Base-by-base conservation (phyloP, 768 basidiomycete genomes). In the Mycena floridula region DNA sequence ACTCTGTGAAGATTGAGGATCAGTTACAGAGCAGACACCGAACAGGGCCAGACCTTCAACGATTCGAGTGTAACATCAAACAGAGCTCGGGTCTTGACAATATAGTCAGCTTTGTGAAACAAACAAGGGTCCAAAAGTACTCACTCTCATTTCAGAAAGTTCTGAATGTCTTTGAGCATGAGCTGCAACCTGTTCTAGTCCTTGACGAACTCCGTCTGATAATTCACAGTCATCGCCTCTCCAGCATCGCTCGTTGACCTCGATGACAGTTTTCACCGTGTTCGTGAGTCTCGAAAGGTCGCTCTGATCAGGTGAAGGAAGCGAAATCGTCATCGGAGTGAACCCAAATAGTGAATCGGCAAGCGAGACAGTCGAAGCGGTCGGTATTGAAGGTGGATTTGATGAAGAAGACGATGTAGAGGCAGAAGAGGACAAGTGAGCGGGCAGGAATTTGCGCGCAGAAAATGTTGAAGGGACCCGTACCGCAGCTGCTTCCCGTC, bases 401-500 rank as follows among this genome's bases (percentile, higher is more conserved):
- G 56, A 63, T 54, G 43, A 66, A 57, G 38, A 39, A 20, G 38
- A 39, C 13, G 38, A 13, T 22, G 23, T 39, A 24, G 38, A 20
- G 38, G 38, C 13, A 39, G 38, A 24, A 39, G 38, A 16, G 50
- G 71, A 67, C 62, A 83, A 72, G 69, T 87, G 79, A 87, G 85
- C 72, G 67, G 74, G 76, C 59, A 81, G 67, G 67, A 74, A 77
- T 62, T 72, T 62, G 63, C 74, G 77, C 70, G 72, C 73, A 65
- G 77, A 71, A 69, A 74, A 73, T 69, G 79, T 70, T 64, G 63
- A 42, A 69, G 70, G 69, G 64, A 62, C 65, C 71, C 89, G 79
- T 85, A 88, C 89, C 74, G 88, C 85, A 70, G 88, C 85, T 66
- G 90, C 86, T 74, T 94, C 88, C 57, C 89, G 81, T 66, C 94